Conservation (phyloP, 495 filamentous ascomycete genomes). For the Podospora pseudopauciseta region DNA sequence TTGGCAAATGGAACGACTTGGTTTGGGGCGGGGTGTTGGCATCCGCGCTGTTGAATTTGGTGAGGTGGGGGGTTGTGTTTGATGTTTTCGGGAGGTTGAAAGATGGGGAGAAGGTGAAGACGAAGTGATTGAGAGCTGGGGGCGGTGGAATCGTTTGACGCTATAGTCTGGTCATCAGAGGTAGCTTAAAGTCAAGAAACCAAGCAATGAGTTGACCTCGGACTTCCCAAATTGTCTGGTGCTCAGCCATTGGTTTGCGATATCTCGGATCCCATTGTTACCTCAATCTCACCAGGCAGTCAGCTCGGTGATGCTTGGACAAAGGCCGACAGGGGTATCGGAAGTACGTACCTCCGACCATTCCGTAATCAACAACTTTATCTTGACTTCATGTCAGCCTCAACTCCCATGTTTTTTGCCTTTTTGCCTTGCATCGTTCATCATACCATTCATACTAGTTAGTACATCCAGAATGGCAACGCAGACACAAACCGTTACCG, state of each 20-base stretch:
- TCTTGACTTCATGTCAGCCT: neutral
- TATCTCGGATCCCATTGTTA: neutral
- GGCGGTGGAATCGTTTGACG: no score
- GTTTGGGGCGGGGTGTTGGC: constrained; percentile 58
- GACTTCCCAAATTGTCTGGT: no score
- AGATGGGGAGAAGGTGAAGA: neutral
- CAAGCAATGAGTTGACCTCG: no score
- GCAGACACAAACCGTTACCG: neutral
- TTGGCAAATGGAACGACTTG: constrained; percentile 53
- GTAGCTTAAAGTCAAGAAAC: no score
- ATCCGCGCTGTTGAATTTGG: constrained; percentile 49
- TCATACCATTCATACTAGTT: neutral
- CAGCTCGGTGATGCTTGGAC: neutral
- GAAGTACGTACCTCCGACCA: neutral
- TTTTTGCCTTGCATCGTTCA: neutral
- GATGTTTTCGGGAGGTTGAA: constrained; percentile 46
- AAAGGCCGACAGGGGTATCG: neutral
- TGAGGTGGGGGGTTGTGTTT: constrained; percentile 47
- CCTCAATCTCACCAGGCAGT: neutral
- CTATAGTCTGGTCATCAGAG: no score
- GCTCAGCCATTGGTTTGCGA: no score
- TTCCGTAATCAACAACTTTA: neutral
- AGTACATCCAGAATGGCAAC: neutral
- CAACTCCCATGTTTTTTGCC: neutral
- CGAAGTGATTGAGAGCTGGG: neutral